Percentiles rank a stretch among this genome's conserved stretches.
phyloP scores from a whole-genome alignment of 768 basidiomycete genomes.

The Lactarius evosmus region DNA sequence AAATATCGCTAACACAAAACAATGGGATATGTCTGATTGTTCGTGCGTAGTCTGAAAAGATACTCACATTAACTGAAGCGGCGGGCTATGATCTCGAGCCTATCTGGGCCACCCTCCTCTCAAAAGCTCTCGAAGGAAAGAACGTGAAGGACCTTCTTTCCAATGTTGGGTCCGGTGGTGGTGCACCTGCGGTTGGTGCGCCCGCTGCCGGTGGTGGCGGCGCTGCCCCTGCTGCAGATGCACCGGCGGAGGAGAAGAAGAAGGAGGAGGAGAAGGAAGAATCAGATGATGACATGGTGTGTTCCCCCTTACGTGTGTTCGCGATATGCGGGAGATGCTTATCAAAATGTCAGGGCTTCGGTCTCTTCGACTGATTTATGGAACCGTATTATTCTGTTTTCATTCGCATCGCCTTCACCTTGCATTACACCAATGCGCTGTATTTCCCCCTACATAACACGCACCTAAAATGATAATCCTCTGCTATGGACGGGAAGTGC shows the following conservation, averaged over 20 bases:
- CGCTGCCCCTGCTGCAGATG: conserved; percentile 62
- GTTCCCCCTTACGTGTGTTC: conserved; percentile 30
- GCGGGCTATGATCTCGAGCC: conserved; percentile 87
- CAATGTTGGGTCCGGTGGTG: conserved; percentile 92
- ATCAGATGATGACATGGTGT: conserved; percentile 86
- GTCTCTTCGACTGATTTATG: conserved; percentile 81
- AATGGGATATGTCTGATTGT: background rate
- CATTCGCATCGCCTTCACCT: conserved; percentile 9
- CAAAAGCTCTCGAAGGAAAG: conserved; percentile 97
- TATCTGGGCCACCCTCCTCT: conserved; percentile 96
- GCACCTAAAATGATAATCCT: conserved; percentile 9
- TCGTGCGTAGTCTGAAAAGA: conserved; percentile 77
- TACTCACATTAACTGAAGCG: conserved; percentile 76
- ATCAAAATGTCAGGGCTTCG: conserved; percentile 68
- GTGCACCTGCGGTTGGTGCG: conserved; percentile 66
- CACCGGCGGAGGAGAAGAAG: conserved; percentile 74
- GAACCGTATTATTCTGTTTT: conserved; percentile 19
- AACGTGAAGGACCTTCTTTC: conserved; percentile 93
- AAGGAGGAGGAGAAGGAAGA: conserved; percentile 89
- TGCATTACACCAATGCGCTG: conserved; percentile 13
- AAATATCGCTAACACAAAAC: background rate
- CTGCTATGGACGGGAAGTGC: background rate
- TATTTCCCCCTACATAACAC: conserved; percentile 15
- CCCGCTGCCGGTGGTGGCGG: conserved; percentile 53
- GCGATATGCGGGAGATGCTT: conserved; percentile 7